Base-by-base conservation (phyloP, 2,329 filamentous ascomycete genomes). In the Coniochaeta prunicola region DNA sequence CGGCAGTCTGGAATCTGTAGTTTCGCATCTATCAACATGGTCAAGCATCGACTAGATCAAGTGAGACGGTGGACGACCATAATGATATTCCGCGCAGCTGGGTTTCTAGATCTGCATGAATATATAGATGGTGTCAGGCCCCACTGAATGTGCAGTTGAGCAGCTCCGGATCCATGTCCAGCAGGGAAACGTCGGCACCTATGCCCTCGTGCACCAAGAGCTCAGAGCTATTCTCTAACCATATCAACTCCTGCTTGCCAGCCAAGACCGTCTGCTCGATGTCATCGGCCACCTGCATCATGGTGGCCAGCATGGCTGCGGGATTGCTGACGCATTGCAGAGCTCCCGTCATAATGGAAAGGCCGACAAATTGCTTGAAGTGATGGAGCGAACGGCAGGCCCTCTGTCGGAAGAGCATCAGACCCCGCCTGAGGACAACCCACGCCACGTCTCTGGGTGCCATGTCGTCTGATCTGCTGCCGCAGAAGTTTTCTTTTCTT, bases 221-320 rank as follows among this genome's bases (percentile, higher is more conserved):
- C 21, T 21, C 26, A 6, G 53, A 28, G n/a, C 28, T 36, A 31
- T 55, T 55, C 13, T 12, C 53, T 8, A 55, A 59, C 64, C 64
- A 67, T 9, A 65, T 54, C 30, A 65, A 34, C 12, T 61, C 61
- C 54, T 62, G 61, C 56, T 62, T 65, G 9, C 64, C 63, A 3
- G 62, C 54, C 19, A 65, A 58, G 31, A 65, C 56, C 4, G 64
- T 64, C 56, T 64, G 60, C 62, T 68, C 66, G 30, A 68, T 59
- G 28, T 65, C 62, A 28, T 63, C 59, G 7, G 66, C 61, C 1
- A 63, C 62, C 7, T 64, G 60, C 28, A 62, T 38, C 19, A 67
- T 48, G 12, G 58, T 40, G 2, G 61, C 24, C 13, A 64, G 58
- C 60, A 66, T 58, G 1, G 48, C 36, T 24, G 59, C 58, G 2